These are phyloP conservation scores for Eragrostis nindensis DNA, from an alignment of 176 grass and related monocot genomes.

Conservation along the genomic window DNA sequence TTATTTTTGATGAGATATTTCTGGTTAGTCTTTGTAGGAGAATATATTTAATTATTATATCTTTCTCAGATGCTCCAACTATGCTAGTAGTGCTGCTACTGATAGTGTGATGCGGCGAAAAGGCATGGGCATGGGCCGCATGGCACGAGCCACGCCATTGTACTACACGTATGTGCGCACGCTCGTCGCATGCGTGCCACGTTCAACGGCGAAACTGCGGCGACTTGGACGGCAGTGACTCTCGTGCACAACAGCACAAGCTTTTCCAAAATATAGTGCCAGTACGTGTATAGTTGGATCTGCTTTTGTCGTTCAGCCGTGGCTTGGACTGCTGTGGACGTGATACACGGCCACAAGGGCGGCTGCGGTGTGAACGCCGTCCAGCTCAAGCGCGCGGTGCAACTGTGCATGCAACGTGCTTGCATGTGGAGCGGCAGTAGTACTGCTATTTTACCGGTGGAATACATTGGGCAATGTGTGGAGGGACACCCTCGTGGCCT, in stretches of 20 bases:
- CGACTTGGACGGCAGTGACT: neutral
- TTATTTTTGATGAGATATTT: neutral
- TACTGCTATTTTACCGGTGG: neutral
- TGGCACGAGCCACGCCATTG: neutral
- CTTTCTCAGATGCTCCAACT: neutral
- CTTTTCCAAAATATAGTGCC: neutral
- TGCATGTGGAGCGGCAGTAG: neutral
- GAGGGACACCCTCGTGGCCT: neutral
- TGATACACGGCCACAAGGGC: neutral
- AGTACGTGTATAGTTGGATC: neutral
- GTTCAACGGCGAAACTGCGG: slow-evolving; percentile 17
- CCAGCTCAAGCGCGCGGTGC: neutral
- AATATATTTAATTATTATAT: neutral
- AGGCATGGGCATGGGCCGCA: neutral
- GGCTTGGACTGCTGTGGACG: neutral
- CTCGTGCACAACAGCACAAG: neutral
- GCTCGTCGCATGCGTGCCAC: slow-evolving; percentile 32
- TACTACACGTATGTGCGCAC: neutral
- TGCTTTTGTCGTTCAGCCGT: slow-evolving; percentile 6
- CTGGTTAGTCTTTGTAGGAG: too few relatives aligned
- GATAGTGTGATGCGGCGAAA: neutral
- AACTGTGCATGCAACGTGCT: neutral
- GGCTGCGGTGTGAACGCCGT: neutral
- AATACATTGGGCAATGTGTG: slow-evolving; percentile 14
- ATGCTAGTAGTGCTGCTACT: neutral